Evolutionary conservation across 345 rosid species (phyloP).

Genomic region (Hevea brasiliensis): DNA sequence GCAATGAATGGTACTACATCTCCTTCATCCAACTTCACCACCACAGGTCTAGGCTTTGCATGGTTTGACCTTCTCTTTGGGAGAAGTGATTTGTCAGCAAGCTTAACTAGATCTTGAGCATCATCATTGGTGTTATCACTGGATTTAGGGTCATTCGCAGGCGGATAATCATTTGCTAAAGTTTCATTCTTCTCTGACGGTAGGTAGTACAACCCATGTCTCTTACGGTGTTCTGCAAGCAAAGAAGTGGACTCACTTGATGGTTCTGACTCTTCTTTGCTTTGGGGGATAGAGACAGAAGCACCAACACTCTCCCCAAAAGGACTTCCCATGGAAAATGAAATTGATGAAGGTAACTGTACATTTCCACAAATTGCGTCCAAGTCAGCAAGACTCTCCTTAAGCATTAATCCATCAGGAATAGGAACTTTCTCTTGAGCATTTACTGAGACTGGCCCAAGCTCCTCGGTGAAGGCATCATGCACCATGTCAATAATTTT

Average conservation of each 20-base stretch:
- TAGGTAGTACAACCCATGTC: conserved; percentile 80
- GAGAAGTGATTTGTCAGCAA: conserved; percentile 53
- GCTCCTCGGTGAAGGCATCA: conserved; percentile 71
- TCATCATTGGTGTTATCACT: conserved; percentile 36
- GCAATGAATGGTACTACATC: conserved; percentile 34
- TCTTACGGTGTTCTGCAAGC: conserved; percentile 86
- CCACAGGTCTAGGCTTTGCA: conserved; percentile 85
- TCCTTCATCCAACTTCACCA: conserved; percentile 82
- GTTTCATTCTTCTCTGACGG: conserved; percentile 55
- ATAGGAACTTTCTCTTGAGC: conserved; percentile 65
- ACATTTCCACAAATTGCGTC: conserved; percentile 56
- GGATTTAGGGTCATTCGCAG: conserved; percentile 60
- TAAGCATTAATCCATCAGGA: conserved; percentile 67
- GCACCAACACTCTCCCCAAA: conserved; percentile 42
- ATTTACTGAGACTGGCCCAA: conserved; percentile 64
- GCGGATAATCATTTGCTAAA: conserved; percentile 63
- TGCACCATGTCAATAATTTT: conserved; percentile 45
- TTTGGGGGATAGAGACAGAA: conserved; percentile 37
- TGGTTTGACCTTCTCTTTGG: conserved; percentile 54
- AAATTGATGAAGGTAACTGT: conserved; percentile 40
- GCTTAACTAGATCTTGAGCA: conserved; percentile 46
- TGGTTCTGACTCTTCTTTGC: conserved; percentile 57
- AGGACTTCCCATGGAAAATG: conserved; percentile 42
- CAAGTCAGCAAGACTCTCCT: conserved; percentile 68
- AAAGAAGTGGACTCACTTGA: conserved; percentile 65